Evolutionary conservation across 1,284 basidiomycete genomes (phyloP).

Genomic region (Ceratobasidium sp.): DNA sequence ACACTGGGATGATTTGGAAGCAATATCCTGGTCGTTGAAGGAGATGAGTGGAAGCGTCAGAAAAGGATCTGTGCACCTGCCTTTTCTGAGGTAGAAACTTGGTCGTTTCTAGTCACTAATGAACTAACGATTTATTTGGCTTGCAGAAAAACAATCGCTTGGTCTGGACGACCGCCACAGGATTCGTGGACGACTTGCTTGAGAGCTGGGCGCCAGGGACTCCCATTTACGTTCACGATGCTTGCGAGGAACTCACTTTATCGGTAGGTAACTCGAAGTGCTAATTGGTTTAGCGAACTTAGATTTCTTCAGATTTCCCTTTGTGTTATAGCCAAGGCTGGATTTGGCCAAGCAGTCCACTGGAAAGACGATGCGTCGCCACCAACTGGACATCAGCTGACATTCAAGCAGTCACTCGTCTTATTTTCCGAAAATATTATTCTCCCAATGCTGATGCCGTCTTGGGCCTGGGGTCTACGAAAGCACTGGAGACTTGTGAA

Average conservation of each 20-base stretch:
- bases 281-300: constrained; percentile 53
- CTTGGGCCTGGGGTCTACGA: constrained; percentile 55
- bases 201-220: background rate
- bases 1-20: constrained; percentile 31
- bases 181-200: background rate
- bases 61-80: constrained; percentile 35
- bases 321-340: constrained; percentile 43
- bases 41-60: constrained; percentile 38
- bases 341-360: constrained; percentile 43
- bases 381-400: constrained; percentile 62
- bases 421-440: constrained; percentile 60
- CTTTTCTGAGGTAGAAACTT: constrained; percentile 36
- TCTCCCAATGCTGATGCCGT: constrained; percentile 59
- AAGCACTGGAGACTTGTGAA: constrained; percentile 55
- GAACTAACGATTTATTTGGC: no score
- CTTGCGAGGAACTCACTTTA: background rate
- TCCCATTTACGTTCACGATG: background rate
- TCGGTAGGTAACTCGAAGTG: background rate
- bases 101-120: background rate
- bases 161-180: background rate
- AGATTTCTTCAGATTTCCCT: constrained; percentile 47
- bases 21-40: constrained; percentile 38
- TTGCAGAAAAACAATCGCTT: constrained; percentile 18
- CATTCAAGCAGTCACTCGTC: constrained; percentile 67
- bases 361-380: constrained; percentile 52